phyloP scores from a whole-genome alignment of 2,329 filamentous ascomycete genomes.

The Penicillium crustosum region DNA sequence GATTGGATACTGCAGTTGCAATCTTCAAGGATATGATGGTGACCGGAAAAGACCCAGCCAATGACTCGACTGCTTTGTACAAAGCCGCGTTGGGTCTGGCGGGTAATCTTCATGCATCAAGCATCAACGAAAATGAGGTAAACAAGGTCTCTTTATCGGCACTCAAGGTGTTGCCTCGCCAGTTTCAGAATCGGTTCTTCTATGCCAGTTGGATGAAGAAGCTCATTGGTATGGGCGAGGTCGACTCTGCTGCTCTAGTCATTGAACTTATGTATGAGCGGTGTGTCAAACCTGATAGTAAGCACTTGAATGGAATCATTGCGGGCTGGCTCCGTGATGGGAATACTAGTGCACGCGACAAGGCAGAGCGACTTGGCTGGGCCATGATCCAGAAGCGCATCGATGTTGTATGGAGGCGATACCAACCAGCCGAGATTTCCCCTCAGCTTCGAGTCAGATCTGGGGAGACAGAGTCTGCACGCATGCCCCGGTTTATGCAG shows the following conservation, averaged over 20 bases:
- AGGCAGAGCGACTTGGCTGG: constrained; percentile 71
- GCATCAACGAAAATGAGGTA: constrained; percentile 45
- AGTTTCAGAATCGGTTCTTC: constrained; percentile 72
- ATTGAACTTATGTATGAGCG: constrained; percentile 72
- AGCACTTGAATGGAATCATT: constrained; percentile 79
- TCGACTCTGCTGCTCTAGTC: constrained; percentile 70
- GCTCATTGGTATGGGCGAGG: constrained; percentile 69
- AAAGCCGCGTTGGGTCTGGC: constrained; percentile 41
- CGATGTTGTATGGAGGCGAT: constrained; percentile 56
- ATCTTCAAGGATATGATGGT: constrained; percentile 91
- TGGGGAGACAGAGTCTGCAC: constrained; percentile 18
- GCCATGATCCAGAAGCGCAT: constrained; percentile 71
- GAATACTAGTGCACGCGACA: constrained; percentile 53
- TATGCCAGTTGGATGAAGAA: constrained; percentile 87
- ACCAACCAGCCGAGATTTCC: constrained; percentile 22
- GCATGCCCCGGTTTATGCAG: constrained; percentile 42
- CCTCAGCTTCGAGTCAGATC: constrained; percentile 31
- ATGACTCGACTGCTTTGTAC: constrained; percentile 49
- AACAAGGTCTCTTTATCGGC: constrained; percentile 51
- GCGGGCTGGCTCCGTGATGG: constrained; percentile 72
- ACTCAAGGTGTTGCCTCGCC: constrained; percentile 53
- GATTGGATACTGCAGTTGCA: constrained; percentile 66
- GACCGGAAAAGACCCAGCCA: constrained; percentile 49
- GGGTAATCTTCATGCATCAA: constrained; percentile 43
- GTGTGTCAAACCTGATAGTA: constrained; percentile 66